These are phyloP conservation scores for Aspergillus haitiensis DNA, from an alignment of 495 filamentous ascomycete species.

Conservation along the genomic window DNA sequence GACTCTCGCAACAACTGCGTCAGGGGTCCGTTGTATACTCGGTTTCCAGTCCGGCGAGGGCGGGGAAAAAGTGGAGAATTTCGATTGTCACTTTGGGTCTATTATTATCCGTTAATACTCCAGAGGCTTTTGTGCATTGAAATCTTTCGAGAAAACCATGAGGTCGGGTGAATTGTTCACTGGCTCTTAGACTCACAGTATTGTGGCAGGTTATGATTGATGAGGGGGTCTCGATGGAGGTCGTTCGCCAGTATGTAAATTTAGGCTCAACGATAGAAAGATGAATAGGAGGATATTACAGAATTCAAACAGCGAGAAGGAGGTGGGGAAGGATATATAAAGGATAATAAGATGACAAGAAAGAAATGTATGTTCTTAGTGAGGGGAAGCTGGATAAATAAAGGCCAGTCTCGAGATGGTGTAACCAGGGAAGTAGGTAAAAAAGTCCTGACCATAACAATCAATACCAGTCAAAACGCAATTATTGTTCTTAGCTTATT, in stretches of 20 bases:
- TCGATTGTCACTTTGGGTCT: conserved; percentile 11
- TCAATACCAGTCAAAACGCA: background rate
- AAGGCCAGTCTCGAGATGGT: conserved; percentile 12
- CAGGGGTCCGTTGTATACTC: conserved; percentile 17
- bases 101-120: background rate
- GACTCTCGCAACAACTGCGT: conserved; percentile 5
- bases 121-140: background rate
- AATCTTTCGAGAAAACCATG: background rate
- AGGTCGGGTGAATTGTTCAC: background rate
- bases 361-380: background rate
- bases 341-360: background rate
- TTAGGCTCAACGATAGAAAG: background rate
- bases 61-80: conserved; percentile 34
- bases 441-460: background rate
- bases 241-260: too few species aligned
- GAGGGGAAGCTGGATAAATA: conserved; percentile 12
- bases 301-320: conserved; percentile 5
- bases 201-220: background rate
- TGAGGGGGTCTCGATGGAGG: too few species aligned
- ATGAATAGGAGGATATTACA: background rate
- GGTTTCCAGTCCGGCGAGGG: conserved; percentile 14
- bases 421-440: conserved; percentile 16
- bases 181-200: background rate
- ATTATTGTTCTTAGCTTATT: background rate
- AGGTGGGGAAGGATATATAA: conserved; percentile 1